Evolutionary conservation across 75 land plant genomes (phyloP).

Genomic region (Larix kaempferi): DNA sequence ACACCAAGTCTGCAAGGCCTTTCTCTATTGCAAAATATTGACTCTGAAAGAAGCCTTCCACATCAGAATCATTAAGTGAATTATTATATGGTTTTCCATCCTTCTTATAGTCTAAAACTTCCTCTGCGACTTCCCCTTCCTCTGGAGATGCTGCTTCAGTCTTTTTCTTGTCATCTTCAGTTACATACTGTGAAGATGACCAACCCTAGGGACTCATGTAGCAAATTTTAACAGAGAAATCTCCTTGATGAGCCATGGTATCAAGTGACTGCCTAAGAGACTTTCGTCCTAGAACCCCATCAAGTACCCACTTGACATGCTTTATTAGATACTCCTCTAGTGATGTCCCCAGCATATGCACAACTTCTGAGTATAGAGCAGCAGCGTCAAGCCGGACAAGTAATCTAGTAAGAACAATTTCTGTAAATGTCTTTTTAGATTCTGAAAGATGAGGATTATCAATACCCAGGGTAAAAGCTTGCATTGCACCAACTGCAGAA

Average conservation of each 20-base stretch:
- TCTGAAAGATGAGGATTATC: conserved; percentile 68
- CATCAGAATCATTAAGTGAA: conserved; percentile 16
- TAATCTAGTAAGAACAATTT: conserved; percentile 76
- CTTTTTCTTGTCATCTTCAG: conserved; percentile 39
- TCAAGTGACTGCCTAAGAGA: conserved; percentile 79
- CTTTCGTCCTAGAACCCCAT: conserved; percentile 73
- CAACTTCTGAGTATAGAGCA: conserved; percentile 79
- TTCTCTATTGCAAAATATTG: conserved; percentile 75
- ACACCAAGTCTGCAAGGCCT: conserved; percentile 78
- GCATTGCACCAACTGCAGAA: conserved; percentile 73
- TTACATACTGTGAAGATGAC: conserved; percentile 35
- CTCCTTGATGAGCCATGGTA: conserved; percentile 48
- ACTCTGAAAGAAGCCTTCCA: conserved; percentile 18
- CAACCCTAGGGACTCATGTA: conserved; percentile 84
- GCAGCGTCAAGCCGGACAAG: conserved; percentile 97
- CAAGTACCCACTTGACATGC: conserved; percentile 84
- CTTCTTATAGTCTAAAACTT: conserved; percentile 50
- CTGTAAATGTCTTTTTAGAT: conserved; percentile 78
- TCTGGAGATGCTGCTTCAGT: conserved; percentile 61
- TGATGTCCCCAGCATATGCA: conserved; percentile 76
- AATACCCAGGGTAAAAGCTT: conserved; percentile 55
- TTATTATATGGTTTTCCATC: conserved; percentile 14
- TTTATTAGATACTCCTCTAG: conserved; percentile 76
- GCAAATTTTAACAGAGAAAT: conserved; percentile 47
- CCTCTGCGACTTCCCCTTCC: conserved; percentile 94